Evolutionary conservation across 1,139 yeast genomes (phyloP).

Genomic region (Chernovozyma sophiae-reginae): DNA sequence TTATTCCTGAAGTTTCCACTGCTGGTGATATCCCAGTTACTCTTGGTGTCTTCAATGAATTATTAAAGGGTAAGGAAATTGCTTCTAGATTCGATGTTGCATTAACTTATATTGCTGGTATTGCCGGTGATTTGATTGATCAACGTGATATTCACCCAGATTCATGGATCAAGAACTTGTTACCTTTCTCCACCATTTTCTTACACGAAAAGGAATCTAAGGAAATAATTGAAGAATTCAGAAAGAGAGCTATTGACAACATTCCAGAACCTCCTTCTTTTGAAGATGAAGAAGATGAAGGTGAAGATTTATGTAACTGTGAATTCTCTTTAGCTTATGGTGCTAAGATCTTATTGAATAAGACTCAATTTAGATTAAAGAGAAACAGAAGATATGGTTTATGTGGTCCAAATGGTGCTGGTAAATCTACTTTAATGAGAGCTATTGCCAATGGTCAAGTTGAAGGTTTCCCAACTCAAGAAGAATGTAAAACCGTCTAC

Average conservation of each 20-base stretch:
- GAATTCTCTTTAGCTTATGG: constrained; percentile 99
- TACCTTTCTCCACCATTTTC: constrained; percentile 94
- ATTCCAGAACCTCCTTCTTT: constrained; percentile 93
- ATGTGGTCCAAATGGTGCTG: constrained; percentile 99
- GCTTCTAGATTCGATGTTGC: constrained; percentile 77
- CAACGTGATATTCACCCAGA: constrained; percentile 93
- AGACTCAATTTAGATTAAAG: constrained; percentile 98
- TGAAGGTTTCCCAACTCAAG: constrained; percentile 99
- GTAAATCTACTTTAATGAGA: constrained; percentile 99
- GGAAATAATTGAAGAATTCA: constrained; percentile 88
- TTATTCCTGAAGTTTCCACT: constrained; percentile 92
- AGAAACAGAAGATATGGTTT: constrained; percentile 99
- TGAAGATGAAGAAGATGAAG: constrained; percentile 99
- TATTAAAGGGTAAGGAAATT: constrained; percentile 66
- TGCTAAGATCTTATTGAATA: constrained; percentile 99
- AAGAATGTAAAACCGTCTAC: constrained; percentile 96
- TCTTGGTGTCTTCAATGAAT: constrained; percentile 71
- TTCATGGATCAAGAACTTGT: constrained; percentile 83
- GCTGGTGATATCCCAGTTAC: constrained; percentile 96
- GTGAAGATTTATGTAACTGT: constrained; percentile 99
- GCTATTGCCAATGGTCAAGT: constrained; percentile 99
- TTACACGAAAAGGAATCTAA: constrained; percentile 90
- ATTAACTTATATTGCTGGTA: constrained; percentile 80
- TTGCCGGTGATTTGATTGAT: constrained; percentile 98
- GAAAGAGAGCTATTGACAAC: constrained; percentile 96